Base-by-base conservation (phyloP, 805 yeast genomes). In the Kuraishia floccosa region DNA sequence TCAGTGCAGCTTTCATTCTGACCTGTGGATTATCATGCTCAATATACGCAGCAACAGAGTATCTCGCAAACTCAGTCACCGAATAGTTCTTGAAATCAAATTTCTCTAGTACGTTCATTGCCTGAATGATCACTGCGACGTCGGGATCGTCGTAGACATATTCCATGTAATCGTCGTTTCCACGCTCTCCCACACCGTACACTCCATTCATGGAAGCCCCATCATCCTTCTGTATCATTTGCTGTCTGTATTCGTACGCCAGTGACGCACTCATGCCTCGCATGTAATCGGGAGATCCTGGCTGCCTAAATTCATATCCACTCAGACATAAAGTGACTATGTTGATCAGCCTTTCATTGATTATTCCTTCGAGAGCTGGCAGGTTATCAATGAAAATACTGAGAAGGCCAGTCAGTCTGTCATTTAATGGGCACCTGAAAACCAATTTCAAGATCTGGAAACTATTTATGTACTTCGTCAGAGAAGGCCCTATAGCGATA, bases 401-500 rank as follows among this genome's bases (percentile, higher is more conserved):
- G 20, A 89, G 50, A 10, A 91, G 80, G 36, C 75, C 74, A 46
- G 84, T 77, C 75, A 89, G 75, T 38, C 81, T 78, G 40, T 74
- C 78, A n/a, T 85, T 79, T 32, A 89, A 65, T 0, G 95, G 82
- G 37, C 95, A 85, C 29, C 77, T 69, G 42, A 89, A 65, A 56
- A 89, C 69, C 54, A 82, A 64, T 40, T 80, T 87, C 31, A 89
- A 56, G 15, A 89, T 66, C 30, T 53, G 57, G 44, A 84, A 94
- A 38, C 78, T 69, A 39, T 85, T 87, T 33, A 91, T 58, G 49
- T 84, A 86, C 47, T 89, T 91, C 0, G 96, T 83, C 34, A 89
- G 60, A 1, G 95, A 94, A 9, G 95, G 93, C 0, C 96, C 96
- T 11, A 89, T 84, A 0, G 97, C 89, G 17, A 68, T 67, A 0